Percentiles rank a stretch among this genome's conserved stretches.
These are phyloP conservation scores for Cucumis hystrix DNA, from an alignment of 306 rosid species.

Conservation along the genomic window DNA sequence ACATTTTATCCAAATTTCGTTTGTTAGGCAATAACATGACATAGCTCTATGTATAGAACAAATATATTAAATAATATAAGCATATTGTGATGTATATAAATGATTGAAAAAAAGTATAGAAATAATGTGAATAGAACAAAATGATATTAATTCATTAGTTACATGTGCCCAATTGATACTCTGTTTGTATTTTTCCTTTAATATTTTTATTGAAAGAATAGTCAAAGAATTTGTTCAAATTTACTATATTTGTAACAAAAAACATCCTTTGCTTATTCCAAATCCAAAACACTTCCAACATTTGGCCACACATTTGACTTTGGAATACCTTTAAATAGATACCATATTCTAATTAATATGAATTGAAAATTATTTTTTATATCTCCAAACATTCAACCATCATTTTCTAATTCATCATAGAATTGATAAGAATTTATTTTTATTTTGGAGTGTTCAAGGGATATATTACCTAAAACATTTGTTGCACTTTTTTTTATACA, in stretches of 20 bases:
- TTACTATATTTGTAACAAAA: neutral
- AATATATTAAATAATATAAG: neutral
- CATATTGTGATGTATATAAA: neutral
- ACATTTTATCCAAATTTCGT: no score
- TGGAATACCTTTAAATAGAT: no score
- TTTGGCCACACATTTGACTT: neutral
- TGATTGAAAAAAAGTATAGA: neutral
- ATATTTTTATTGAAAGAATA: neutral
- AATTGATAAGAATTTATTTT: no score
- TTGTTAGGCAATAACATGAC: no score
- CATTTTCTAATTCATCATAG: neutral
- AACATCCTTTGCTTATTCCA: neutral
- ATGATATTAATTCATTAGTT: neutral
- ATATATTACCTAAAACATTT: no score
- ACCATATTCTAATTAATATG: neutral
- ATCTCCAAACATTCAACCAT: neutral
- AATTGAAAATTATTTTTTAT: no score
- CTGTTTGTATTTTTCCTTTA: no score
- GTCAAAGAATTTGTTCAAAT: neutral
- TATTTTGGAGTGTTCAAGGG: no score
- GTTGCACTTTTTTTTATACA: no score
- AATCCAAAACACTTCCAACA: neutral
- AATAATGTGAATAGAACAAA: no score
- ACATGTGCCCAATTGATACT: neutral
- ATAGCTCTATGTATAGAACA: neutral